Base-by-base conservation (phyloP, 192 early-diverging fungal species). In the Gigaspora rosea region DNA sequence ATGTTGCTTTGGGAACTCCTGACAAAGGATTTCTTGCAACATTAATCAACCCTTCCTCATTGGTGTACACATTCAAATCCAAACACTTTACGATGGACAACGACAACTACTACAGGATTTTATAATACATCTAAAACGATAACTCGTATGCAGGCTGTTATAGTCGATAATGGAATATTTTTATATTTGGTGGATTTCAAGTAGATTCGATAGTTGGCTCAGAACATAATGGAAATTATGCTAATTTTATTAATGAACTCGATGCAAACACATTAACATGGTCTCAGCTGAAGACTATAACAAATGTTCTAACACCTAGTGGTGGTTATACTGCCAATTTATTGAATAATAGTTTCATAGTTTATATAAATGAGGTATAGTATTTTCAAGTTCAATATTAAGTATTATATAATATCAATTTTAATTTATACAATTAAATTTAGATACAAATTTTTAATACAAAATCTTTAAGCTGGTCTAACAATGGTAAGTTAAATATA, bases 121-220 rank as follows among this genome's bases (percentile, higher is more conserved):
- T 41, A 41, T 20, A 46, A 47, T n/a, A 10, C 9, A 47, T 35
- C 64, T 47, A 5, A 46, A 47, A 18, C 15, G n/a, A 6, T 15
- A 1, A 47, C 8, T 18, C 8, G 10, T n/a, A 47, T 66, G 13
- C 35, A 47, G 9, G 64, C 16, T 12, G 64, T 22, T 46, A n/a
- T 18, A n/a, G 64, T n/a, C 16, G n/a, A 66, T 66, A n/a, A 6
- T 66, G 64, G n/a, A 47, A 20, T 9, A 47, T 66, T 66, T 66
- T 41, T 66, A 46, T 66, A 20, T 66, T 66, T 47, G 32, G 64
- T 46, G 64, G 64, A 41, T 41, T 41, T 7, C 4, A 47, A 12
- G 1, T 66, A 56, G 18, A 56, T 0, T 8, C 4, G 8, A 41
- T 66, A 12, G 16, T 7, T 66, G 7, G 0, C 5, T 16, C 0